These are phyloP conservation scores for Dalbergia cultrata DNA, from an alignment of 306 rosid genomes.

Conservation along the genomic window DNA sequence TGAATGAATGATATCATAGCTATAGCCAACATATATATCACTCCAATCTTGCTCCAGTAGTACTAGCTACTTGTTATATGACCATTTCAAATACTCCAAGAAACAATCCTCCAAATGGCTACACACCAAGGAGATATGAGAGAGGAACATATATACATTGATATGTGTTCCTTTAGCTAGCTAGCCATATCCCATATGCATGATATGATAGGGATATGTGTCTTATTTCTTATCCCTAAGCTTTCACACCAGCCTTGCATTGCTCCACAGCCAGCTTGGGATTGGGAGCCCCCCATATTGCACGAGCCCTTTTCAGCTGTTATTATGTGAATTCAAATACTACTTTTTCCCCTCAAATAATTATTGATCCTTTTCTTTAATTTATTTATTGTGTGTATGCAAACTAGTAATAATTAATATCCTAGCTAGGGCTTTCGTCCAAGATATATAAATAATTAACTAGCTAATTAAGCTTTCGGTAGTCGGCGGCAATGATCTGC, in stretches of 20 bases:
- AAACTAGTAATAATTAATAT: not conserved
- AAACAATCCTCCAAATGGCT: conserved; percentile 49
- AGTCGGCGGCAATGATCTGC: conserved; percentile 42
- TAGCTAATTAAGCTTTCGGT: conserved; percentile 7
- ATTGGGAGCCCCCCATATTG: conserved; percentile 30
- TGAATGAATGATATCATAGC: conserved; percentile 51
- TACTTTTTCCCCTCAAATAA: conserved; percentile 29
- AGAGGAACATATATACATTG: not conserved
- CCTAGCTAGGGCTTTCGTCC: conserved; percentile 26
- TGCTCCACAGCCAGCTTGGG: conserved; percentile 72
- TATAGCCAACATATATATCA: conserved; percentile 1
- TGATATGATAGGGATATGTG: conserved; percentile 57
- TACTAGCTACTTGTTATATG: not conserved
- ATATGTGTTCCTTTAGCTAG: conserved; percentile 30
- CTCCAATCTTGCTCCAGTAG: conserved; percentile 49
- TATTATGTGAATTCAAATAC: conserved; percentile 42
- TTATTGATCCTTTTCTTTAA: conserved; percentile 9
- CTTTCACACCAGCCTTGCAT: conserved; percentile 67
- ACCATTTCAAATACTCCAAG: conserved; percentile 57
- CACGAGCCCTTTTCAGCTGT: conserved; percentile 50
- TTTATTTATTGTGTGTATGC: not conserved
- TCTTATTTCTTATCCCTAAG: conserved; percentile 52
- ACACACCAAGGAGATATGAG: conserved; percentile 50
- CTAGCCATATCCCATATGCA: conserved; percentile 53
- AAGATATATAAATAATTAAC: conserved; percentile 4